phyloP scores from a whole-genome alignment of 2,329 filamentous ascomycete genomes.

The Ilyonectria robusta region DNA sequence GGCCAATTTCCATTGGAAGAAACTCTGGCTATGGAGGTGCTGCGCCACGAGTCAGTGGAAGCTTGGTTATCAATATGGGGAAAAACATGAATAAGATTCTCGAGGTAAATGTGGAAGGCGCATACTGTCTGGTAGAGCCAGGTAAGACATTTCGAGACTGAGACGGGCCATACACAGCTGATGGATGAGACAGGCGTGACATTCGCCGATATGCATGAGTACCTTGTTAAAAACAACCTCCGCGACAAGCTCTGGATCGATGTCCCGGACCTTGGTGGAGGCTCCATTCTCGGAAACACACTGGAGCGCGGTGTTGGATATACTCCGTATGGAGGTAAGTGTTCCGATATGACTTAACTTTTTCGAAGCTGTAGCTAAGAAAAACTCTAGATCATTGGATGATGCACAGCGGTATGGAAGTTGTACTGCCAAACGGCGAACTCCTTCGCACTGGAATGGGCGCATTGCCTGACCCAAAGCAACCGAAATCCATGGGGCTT shows the following conservation, averaged over 20 bases:
- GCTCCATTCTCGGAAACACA: conserved; percentile 26
- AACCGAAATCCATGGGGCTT: conserved; percentile 5
- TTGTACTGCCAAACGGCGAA: conserved; percentile 23
- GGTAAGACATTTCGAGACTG: neutral
- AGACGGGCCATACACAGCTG: neutral
- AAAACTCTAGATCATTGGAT: conserved; percentile 1
- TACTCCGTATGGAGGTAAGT: conserved; percentile 26
- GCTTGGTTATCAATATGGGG: conserved; percentile 18
- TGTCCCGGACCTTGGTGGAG: conserved; percentile 26
- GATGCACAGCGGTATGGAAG: conserved; percentile 27
- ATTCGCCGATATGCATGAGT: conserved; percentile 18
- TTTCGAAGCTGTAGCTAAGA: neutral
- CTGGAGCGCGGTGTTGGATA: conserved; percentile 31
- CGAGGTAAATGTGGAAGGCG: conserved; percentile 28
- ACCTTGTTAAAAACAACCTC: conserved; percentile 22
- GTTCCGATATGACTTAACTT: neutral
- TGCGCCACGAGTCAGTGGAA: conserved; percentile 23
- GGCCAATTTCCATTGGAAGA: conserved; percentile 40
- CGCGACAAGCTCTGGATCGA: conserved; percentile 28
- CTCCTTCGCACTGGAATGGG: conserved; percentile 29
- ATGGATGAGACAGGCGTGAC: conserved; percentile 4
- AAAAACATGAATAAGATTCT: conserved; percentile 32
- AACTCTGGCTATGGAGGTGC: conserved; percentile 25
- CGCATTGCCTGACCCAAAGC: conserved; percentile 17
- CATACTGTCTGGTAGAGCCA: conserved; percentile 28